A percentile compares a stretch with the other conserved stretches of the same genome.
These are phyloP conservation scores for Malassezia psittaci DNA, from an alignment of 1,284 basidiomycete genomes.

Conservation along the genomic window DNA sequence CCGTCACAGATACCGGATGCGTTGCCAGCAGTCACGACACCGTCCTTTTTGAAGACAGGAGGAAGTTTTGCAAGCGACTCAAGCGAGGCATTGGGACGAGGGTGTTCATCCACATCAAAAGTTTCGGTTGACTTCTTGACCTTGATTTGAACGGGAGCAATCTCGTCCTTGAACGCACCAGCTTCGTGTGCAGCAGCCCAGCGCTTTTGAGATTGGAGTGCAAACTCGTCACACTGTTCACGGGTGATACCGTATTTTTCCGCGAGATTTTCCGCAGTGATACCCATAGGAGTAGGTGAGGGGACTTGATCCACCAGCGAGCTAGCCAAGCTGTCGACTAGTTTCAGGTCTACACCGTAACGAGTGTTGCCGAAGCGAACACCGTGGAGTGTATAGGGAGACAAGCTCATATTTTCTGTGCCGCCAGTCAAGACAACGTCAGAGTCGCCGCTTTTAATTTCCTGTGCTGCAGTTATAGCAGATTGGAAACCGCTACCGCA, in stretches of 20 bases:
- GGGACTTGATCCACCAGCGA: conserved; percentile 54
- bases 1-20: conserved; percentile 92
- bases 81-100: conserved; percentile 68
- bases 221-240: conserved; percentile 64
- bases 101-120: conserved; percentile 52
- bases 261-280: conserved; percentile 80
- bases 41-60: conserved; percentile 75
- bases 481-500: conserved; percentile 93
- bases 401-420: conserved; percentile 95
- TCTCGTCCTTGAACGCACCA: conserved; percentile 50
- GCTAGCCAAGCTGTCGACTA: conserved; percentile 54
- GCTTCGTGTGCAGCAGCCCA: conserved; percentile 50
- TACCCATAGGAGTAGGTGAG: conserved; percentile 52
- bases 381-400: conserved; percentile 54
- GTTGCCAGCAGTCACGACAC: conserved; percentile 88
- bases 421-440: conserved; percentile 83
- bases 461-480: conserved; percentile 82
- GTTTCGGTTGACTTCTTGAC: conserved; percentile 39
- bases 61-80: conserved; percentile 79
- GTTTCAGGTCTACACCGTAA: conserved; percentile 54
- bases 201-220: conserved; percentile 47
- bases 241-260: conserved; percentile 72
- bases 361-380: conserved; percentile 43
- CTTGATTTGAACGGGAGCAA: conserved; percentile 47
- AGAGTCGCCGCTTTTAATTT: conserved; percentile 74